Conservation (phyloP, 495 filamentous ascomycete species). For the Penicillium subrubescens region DNA sequence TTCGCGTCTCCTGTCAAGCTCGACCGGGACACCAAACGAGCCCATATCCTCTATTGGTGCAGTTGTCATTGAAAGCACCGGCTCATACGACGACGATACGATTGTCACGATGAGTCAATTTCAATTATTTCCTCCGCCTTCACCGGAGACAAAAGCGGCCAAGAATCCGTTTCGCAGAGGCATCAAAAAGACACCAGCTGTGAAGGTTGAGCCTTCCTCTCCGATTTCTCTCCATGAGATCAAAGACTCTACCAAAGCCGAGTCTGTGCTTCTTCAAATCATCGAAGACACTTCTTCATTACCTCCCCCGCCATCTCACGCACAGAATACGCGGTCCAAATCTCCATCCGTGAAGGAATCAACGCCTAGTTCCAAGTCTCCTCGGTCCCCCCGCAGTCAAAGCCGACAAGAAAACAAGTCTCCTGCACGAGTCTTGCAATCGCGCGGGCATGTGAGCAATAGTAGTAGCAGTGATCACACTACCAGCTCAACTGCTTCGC, state of each 20-base stretch:
- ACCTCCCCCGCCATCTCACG: conserved; percentile 28
- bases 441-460: conserved; percentile 18
- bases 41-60: neutral
- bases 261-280: conserved; percentile 43
- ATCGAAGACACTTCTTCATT: conserved; percentile 41
- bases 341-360: conserved; percentile 19
- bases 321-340: conserved; percentile 24
- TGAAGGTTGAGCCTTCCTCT: conserved; percentile 31
- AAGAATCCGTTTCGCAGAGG: conserved; percentile 43
- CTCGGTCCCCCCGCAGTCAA: conserved; percentile 26
- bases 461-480: conserved; percentile 19
- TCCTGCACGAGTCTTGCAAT: conserved; percentile 14
- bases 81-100: neutral
- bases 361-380: conserved; percentile 18
- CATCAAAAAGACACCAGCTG: conserved; percentile 29
- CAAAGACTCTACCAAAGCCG: conserved; percentile 33
- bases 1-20: conserved; percentile 1
- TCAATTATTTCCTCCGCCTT: conserved; percentile 57
- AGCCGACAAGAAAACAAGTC: conserved; percentile 25
- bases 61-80: neutral
- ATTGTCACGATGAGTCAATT: conserved; percentile 45
- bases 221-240: conserved; percentile 43
- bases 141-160: conserved; percentile 39
- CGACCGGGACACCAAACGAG: conserved; percentile 6
- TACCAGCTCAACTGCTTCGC: conserved; percentile 37